phyloP scores from a whole-genome alignment of 2,329 filamentous ascomycete genomes.

The Amesomyces nigricolor region DNA sequence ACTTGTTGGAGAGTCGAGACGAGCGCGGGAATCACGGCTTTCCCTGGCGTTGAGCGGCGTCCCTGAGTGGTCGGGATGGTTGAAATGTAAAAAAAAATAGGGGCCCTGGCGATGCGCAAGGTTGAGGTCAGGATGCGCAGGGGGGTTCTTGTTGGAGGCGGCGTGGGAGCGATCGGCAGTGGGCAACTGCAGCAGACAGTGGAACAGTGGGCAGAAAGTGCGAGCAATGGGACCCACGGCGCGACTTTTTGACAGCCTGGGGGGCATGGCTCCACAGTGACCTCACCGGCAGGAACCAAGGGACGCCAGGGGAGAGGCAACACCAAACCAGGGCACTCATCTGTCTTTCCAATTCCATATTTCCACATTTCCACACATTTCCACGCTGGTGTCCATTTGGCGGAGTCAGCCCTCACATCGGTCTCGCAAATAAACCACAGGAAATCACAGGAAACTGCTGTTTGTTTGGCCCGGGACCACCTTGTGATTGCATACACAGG shows the following conservation, averaged over 20 bases:
- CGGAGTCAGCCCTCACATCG: too few relatives aligned
- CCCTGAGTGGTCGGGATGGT: conserved; percentile 4
- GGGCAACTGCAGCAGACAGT: not conserved
- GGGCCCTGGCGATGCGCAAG: conserved; percentile 4
- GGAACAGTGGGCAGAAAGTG: conserved; percentile 3
- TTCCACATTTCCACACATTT: too few relatives aligned
- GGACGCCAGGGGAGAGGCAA: too few relatives aligned
- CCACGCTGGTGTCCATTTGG: too few relatives aligned
- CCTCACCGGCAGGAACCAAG: conserved; percentile 2
- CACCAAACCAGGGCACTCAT: too few relatives aligned
- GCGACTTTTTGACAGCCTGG: not conserved
- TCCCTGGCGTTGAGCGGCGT: not conserved
- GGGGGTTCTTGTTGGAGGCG: conserved; percentile 8
- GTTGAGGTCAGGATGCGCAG: conserved; percentile 23
- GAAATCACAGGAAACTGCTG: too few relatives aligned
- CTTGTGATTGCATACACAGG: too few relatives aligned
- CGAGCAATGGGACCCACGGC: not conserved
- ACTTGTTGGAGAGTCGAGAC: too few relatives aligned
- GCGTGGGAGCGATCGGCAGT: conserved; percentile 19
- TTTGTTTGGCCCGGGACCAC: too few relatives aligned
- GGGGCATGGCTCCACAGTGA: conserved; percentile 6
- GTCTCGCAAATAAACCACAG: too few relatives aligned
- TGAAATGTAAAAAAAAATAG: not conserved
- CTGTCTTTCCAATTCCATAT: too few relatives aligned
- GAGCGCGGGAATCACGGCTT: conserved; percentile 5